Evolutionary conservation across 2,329 filamentous ascomycete species (phyloP).

Genomic region (Piedraia hortae): DNA sequence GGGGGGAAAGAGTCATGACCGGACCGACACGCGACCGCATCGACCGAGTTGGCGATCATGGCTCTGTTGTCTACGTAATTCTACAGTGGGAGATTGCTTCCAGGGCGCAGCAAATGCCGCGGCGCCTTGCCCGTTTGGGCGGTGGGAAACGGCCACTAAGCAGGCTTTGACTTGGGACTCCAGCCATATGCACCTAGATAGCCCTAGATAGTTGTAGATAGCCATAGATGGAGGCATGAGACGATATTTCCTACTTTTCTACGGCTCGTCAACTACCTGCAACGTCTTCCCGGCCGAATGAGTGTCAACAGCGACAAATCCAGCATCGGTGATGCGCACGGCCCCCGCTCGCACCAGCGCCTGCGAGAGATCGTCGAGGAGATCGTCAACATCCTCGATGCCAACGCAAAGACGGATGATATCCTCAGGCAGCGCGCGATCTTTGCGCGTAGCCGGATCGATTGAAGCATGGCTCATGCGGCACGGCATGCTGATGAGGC

Average conservation of each 20-base stretch:
- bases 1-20: no score
- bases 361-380: conserved; percentile 75
- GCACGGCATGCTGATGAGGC: conserved; percentile 95
- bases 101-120: no score
- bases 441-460: conserved; percentile 70
- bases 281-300: conserved; percentile 7
- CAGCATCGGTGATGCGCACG: conserved; percentile 60
- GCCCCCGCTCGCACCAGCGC: conserved; percentile 88
- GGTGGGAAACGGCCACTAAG: no score
- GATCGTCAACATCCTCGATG: conserved; percentile 74
- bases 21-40: no score
- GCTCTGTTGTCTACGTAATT: no score
- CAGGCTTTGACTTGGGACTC: no score
- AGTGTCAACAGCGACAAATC: conserved; percentile 34
- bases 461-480: conserved; percentile 99
- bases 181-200: no score
- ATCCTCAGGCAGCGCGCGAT: conserved; percentile 84
- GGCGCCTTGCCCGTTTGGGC: no score
- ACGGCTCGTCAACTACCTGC: conserved; percentile 14
- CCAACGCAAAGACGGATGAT: conserved; percentile 87
- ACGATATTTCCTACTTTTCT: not conserved
- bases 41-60: no score
- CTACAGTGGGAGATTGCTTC: no score
- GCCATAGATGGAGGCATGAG: no score
- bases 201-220: no score